Evolutionary conservation across 2,329 filamentous ascomycete species (phyloP).

Genomic region (Fusarium nurragi): DNA sequence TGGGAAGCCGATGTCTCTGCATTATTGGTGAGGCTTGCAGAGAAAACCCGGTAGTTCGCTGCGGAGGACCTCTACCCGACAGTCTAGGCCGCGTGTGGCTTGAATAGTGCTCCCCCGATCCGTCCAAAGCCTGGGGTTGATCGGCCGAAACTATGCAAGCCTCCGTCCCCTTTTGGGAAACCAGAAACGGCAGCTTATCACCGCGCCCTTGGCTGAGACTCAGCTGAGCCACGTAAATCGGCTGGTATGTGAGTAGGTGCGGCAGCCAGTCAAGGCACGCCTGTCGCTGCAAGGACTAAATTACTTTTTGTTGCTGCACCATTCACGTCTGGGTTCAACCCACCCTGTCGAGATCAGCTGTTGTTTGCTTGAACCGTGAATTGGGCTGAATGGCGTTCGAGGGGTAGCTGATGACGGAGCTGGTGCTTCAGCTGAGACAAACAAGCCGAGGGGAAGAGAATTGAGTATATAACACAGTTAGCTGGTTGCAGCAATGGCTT

Average conservation of each 20-base stretch:
- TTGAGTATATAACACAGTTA: conserved; percentile 14
- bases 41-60: neutral
- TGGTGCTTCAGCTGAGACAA: neutral
- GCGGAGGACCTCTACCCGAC: neutral
- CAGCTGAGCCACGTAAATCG: conserved; percentile 14
- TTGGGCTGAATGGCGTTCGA: conserved; percentile 1
- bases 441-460: neutral
- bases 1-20: neutral
- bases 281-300: neutral
- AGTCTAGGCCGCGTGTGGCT: conserved; percentile 10
- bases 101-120: neutral
- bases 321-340: neutral
- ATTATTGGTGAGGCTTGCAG: conserved; percentile 16
- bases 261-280: neutral
- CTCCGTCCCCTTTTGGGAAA: conserved; percentile 1
- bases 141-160: conserved; percentile 17
- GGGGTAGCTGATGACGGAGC: conserved; percentile 6
- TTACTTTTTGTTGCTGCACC: conserved; percentile 8
- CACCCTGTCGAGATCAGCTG: neutral
- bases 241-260: neutral
- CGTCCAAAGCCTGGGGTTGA: conserved; percentile 16
- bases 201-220: neutral
- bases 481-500: neutral
- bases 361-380: neutral
- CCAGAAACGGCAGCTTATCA: neutral